Conservation (phyloP, 495 filamentous ascomycete species). For the Hyaloscypha hepaticicola region DNA sequence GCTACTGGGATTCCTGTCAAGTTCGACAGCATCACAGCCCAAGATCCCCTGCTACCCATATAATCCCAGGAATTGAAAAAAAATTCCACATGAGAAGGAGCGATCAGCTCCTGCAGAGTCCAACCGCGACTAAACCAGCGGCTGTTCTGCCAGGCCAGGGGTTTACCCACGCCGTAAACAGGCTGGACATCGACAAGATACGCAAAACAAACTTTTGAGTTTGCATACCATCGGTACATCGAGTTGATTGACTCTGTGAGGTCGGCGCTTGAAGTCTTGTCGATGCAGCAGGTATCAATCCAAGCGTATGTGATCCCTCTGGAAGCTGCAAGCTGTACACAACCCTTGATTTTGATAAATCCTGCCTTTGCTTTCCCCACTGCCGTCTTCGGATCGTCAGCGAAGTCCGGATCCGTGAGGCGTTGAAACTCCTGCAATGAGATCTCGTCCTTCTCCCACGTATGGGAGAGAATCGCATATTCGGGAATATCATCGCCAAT, state of each 20-base stretch:
- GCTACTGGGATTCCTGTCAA: neutral
- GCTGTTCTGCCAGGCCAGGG: neutral
- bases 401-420: neutral
- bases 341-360: slow-evolving; percentile 11
- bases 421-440: neutral
- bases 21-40: neutral
- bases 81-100: neutral
- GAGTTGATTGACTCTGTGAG: slow-evolving; percentile 44
- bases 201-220: slow-evolving; percentile 36
- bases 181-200: slow-evolving; percentile 28
- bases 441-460: slow-evolving; percentile 14
- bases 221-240: slow-evolving; percentile 34
- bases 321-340: neutral
- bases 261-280: slow-evolving; percentile 8
- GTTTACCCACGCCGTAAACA: neutral
- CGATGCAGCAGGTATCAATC: slow-evolving; percentile 38
- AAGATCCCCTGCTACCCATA: neutral
- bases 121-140: neutral
- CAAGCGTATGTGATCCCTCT: neutral
- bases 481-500: slow-evolving; percentile 2
- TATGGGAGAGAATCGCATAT: slow-evolving; percentile 15
- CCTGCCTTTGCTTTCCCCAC: neutral
- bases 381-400: neutral
- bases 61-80: neutral
- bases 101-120: slow-evolving; percentile 8